A percentile compares a stretch with the other conserved stretches of the same genome.
These are phyloP conservation scores for Conoideocrella luteorostrata DNA, from an alignment of 2,329 filamentous ascomycete genomes.

Conservation along the genomic window DNA sequence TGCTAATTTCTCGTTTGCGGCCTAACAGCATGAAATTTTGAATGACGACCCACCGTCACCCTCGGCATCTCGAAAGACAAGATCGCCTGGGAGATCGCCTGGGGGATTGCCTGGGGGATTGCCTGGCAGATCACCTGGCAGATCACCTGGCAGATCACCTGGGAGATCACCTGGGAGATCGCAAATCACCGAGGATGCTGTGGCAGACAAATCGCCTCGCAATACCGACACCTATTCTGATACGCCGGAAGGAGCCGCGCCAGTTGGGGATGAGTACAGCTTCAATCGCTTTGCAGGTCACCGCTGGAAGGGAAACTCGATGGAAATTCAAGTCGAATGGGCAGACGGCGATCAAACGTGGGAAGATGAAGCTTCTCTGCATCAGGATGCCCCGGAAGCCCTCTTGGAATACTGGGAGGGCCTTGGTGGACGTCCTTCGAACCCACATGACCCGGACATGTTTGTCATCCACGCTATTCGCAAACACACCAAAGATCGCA, in stretches of 20 bases:
- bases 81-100: too few relatives aligned
- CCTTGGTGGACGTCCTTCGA: slow-evolving; percentile 24
- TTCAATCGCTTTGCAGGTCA: slow-evolving; percentile 19
- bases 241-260: slow-evolving; percentile 1
- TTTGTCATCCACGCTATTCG: slow-evolving; percentile 28
- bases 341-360: slow-evolving; percentile 23
- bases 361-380: slow-evolving; percentile 27
- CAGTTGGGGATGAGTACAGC: slow-evolving; percentile 9
- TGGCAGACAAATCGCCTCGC: background rate
- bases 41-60: background rate
- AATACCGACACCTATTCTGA: background rate
- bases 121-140: too few relatives aligned
- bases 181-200: background rate
- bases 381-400: slow-evolving; percentile 23
- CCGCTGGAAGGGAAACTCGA: slow-evolving; percentile 22
- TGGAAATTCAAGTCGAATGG: slow-evolving; percentile 28
- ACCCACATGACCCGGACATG: slow-evolving; percentile 22
- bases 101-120: too few relatives aligned
- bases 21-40: background rate
- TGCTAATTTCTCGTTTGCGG: background rate
- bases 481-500: slow-evolving; percentile 22
- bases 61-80: background rate
- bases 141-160: background rate
- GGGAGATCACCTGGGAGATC: background rate
- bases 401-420: slow-evolving; percentile 28